Conservation (phyloP, 2,329 filamentous ascomycete species). For the Apiospora sp. region DNA sequence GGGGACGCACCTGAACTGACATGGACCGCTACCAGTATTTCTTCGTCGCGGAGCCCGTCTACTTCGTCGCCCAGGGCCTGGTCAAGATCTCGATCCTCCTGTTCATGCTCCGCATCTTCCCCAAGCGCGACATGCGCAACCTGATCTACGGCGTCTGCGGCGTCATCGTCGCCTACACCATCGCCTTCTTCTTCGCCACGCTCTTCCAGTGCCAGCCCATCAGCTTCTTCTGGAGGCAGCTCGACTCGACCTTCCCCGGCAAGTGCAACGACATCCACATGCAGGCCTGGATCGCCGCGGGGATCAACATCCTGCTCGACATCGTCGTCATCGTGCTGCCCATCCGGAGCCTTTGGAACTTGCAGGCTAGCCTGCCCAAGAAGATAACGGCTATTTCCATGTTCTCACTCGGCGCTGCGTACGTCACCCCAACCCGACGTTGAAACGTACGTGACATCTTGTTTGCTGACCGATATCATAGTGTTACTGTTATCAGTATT, state of each 20-base stretch:
- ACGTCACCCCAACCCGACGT: constrained; percentile 30
- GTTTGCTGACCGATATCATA: constrained; percentile 28
- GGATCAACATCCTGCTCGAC: constrained; percentile 40
- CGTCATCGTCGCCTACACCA: constrained; percentile 35
- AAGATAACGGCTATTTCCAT: constrained; percentile 45
- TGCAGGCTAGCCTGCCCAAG: constrained; percentile 42
- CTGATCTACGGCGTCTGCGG: constrained; percentile 38
- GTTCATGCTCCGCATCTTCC: constrained; percentile 45
- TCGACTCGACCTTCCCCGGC: constrained; percentile 30
- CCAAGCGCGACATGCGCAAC: constrained; percentile 36
- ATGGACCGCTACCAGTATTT: constrained; percentile 31
- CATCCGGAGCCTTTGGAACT: constrained; percentile 37
- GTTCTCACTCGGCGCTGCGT: constrained; percentile 48
- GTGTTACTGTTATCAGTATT: constrained; percentile 52
- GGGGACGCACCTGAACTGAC: background rate
- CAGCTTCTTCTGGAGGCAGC: constrained; percentile 40
- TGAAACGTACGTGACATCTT: too few species aligned
- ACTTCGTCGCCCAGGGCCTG: constrained; percentile 41
- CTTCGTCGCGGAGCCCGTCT: constrained; percentile 44
- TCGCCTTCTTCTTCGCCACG: constrained; percentile 35
- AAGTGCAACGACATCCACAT: constrained; percentile 43
- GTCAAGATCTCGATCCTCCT: constrained; percentile 44
- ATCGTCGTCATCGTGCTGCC: constrained; percentile 38
- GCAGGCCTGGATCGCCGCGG: constrained; percentile 41
- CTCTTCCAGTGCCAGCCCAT: constrained; percentile 45